A percentile compares a stretch with the other conserved stretches of the same genome.
phyloP scores from a whole-genome alignment of 2,329 filamentous ascomycete species.

The Xylariomycetidae sp. region DNA sequence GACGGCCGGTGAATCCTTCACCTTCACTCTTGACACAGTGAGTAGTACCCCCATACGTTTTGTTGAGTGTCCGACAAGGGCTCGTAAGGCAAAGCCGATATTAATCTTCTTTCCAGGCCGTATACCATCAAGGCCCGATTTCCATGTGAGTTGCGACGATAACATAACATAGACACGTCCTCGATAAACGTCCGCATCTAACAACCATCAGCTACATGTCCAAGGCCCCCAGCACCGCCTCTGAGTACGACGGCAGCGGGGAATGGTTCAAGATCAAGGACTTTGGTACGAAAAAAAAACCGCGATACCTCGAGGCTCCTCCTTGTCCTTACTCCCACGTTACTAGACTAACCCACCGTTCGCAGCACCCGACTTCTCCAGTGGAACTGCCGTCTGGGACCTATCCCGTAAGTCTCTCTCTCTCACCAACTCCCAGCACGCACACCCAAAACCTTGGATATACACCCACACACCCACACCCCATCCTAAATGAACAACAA shows the following conservation, averaged over 20 bases:
- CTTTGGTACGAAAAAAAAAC: slow-evolving; percentile 20
- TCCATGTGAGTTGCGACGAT: slow-evolving; percentile 26
- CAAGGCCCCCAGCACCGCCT: slow-evolving; percentile 31
- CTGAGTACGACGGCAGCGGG: slow-evolving; percentile 34
- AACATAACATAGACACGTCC: too few relatives aligned
- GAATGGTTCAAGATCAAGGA: slow-evolving; percentile 40
- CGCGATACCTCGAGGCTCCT: not conserved
- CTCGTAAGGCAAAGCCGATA: not conserved
- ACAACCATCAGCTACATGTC: slow-evolving; percentile 32
- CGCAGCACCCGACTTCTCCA: slow-evolving; percentile 29
- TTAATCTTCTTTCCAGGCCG: slow-evolving; percentile 20
- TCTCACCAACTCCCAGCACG: not conserved
- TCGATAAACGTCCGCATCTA: slow-evolving; percentile 4
- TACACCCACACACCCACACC: too few relatives aligned
- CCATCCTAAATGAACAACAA: too few relatives aligned
- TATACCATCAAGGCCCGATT: slow-evolving; percentile 40
- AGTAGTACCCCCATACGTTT: too few relatives aligned
- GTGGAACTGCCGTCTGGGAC: slow-evolving; percentile 28
- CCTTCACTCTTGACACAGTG: slow-evolving; percentile 31
- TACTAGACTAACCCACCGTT: too few relatives aligned
- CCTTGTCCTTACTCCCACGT: slow-evolving; percentile 2
- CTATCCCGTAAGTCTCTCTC: slow-evolving; percentile 23
- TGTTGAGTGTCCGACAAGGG: too few relatives aligned
- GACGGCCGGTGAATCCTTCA: slow-evolving; percentile 34
- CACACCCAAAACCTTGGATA: too few relatives aligned